A percentile compares a stretch with the other conserved stretches of the same genome.
Evolutionary conservation across 345 rosid species (phyloP).

Genomic region (Heritiera littoralis): DNA sequence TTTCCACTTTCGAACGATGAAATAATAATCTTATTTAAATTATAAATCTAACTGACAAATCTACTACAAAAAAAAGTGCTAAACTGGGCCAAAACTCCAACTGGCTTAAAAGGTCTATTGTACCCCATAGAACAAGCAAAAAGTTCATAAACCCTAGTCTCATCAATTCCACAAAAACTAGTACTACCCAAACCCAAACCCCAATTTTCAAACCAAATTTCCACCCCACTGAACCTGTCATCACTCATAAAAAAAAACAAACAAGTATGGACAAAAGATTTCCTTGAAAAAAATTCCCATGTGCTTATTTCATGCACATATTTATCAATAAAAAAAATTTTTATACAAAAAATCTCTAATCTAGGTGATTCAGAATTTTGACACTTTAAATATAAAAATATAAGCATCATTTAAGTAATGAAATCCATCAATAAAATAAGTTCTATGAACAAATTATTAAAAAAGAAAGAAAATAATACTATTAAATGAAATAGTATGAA

Average conservation of each 20-base stretch:
- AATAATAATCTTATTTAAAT: no score
- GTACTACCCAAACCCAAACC: not conserved
- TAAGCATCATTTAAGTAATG: no score
- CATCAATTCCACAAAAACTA: not conserved
- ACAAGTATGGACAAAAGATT: not conserved
- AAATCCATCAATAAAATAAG: no score
- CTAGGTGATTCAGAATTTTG: no score
- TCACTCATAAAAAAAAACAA: not conserved
- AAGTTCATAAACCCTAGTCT: not conserved
- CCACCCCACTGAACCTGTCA: no score
- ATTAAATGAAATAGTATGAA: no score
- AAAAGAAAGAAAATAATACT: no score
- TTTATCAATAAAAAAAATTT: not conserved
- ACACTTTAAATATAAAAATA: no score
- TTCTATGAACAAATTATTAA: no score
- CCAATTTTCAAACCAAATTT: not conserved
- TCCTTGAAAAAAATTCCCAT: not conserved
- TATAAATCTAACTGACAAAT: no score
- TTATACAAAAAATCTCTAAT: no score
- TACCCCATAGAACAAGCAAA: constrained; percentile 18
- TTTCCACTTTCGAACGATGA: no score
- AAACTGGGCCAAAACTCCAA: constrained; percentile 18
- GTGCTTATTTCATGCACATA: not conserved
- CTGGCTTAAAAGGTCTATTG: constrained; percentile 16
- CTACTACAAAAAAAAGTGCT: not conserved